phyloP scores from a whole-genome alignment of 192 early-diverging fungal genomes.

The Backusella liffmaniae region DNA sequence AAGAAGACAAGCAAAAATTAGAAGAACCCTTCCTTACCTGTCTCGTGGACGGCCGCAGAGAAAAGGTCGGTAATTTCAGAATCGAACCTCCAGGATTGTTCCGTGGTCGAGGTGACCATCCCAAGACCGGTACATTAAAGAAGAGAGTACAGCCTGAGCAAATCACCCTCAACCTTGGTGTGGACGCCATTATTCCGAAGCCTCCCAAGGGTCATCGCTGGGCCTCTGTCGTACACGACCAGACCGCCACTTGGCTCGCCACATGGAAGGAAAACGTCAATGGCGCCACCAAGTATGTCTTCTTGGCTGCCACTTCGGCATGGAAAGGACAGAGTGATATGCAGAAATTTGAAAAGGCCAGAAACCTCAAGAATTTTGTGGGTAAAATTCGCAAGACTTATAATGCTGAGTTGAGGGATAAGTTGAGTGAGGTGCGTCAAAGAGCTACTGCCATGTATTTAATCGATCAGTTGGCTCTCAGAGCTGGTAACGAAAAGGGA shows the following conservation, averaged over 20 bases:
- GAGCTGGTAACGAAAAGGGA: slow-evolving; percentile 98
- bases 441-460: slow-evolving; percentile 93
- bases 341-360: slow-evolving; percentile 95
- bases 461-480: slow-evolving; percentile 89
- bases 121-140: slow-evolving; percentile 92
- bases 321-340: slow-evolving; percentile 95
- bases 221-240: slow-evolving; percentile 84
- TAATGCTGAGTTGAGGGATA: slow-evolving; percentile 73
- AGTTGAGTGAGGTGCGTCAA: slow-evolving; percentile 81
- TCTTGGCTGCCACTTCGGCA: slow-evolving; percentile 89
- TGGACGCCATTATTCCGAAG: slow-evolving; percentile 71
- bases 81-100: slow-evolving; percentile 97
- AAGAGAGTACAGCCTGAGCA: slow-evolving; percentile 87
- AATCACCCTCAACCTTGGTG: slow-evolving; percentile 90
- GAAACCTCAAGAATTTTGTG: slow-evolving; percentile 70
- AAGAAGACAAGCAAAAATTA: slow-evolving; percentile 64
- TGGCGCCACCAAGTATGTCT: slow-evolving; percentile 89
- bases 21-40: slow-evolving; percentile 81
- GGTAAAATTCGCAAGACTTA: slow-evolving; percentile 78
- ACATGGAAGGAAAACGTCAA: slow-evolving; percentile 99
- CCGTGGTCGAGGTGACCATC: slow-evolving; percentile 95
- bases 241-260: slow-evolving; percentile 94
- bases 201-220: slow-evolving; percentile 90
- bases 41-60: slow-evolving; percentile 83
- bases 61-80: slow-evolving; percentile 96